phyloP scores from a whole-genome alignment of 495 filamentous ascomycete species.

The Trichoderma parareesei region DNA sequence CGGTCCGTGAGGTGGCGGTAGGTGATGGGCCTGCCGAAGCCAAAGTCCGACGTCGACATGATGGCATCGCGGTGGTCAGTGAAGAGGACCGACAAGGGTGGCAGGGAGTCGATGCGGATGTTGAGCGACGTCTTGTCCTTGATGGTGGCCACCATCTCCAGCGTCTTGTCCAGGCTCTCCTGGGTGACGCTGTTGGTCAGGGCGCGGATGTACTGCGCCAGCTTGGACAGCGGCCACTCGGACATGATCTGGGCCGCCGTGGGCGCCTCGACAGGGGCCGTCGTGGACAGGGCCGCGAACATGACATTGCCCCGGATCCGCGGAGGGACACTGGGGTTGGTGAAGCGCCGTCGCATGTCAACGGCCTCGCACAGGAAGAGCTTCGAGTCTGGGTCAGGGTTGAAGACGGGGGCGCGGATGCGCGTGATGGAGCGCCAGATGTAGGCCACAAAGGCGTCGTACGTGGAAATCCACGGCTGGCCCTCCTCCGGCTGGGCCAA shows the following conservation, averaged over 20 bases:
- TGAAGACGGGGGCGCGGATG: conserved; percentile 27
- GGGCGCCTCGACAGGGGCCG: conserved; percentile 15
- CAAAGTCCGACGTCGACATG: conserved; percentile 23
- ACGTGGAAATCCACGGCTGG: conserved; percentile 32
- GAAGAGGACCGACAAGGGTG: conserved; percentile 20
- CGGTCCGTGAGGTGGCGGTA: conserved; percentile 22
- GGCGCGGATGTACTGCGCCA: conserved; percentile 32
- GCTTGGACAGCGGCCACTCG: conserved; percentile 24
- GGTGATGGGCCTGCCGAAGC: conserved; percentile 22
- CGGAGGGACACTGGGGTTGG: conserved; percentile 21
- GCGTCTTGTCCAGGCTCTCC: conserved; percentile 19
- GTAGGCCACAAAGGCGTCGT: conserved; percentile 35
- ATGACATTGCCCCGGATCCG: conserved; percentile 32
- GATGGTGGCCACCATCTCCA: conserved; percentile 26
- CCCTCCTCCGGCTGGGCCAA: conserved; percentile 26
- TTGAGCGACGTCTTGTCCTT: conserved; percentile 30
- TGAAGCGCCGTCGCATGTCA: conserved; percentile 33
- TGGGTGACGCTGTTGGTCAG: conserved; percentile 31
- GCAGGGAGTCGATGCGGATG: conserved; percentile 23
- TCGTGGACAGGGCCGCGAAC: conserved; percentile 20
- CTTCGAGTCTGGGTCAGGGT: conserved; percentile 19
- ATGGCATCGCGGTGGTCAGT: conserved; percentile 28
- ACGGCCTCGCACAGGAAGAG: conserved; percentile 29
- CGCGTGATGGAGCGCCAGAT: conserved; percentile 29
- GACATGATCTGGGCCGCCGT: conserved; percentile 29